phyloP scores from a whole-genome alignment of 2,329 filamentous ascomycete genomes.

The Penicillium sp. region DNA sequence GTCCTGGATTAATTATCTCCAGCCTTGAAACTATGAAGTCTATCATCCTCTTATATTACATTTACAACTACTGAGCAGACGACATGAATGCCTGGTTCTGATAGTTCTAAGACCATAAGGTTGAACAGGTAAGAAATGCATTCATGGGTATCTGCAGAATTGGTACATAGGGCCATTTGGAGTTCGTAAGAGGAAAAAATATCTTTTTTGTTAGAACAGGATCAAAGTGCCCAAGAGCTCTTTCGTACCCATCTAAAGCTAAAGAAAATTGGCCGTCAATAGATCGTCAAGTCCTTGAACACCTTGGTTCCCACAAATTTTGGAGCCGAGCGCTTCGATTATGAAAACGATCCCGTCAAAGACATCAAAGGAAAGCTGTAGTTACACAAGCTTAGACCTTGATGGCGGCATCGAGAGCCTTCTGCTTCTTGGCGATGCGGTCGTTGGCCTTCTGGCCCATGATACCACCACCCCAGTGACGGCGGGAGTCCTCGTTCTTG shows the following conservation, averaged over 20 bases:
- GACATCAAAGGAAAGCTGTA: slow-evolving; percentile 18
- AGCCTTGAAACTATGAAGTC: neutral
- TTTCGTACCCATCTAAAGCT: slow-evolving; percentile 37
- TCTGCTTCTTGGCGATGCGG: slow-evolving; percentile 80
- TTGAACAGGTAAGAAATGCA: slow-evolving; percentile 36
- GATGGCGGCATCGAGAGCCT: slow-evolving; percentile 90
- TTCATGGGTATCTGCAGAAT: slow-evolving; percentile 44
- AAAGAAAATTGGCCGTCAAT: slow-evolving; percentile 31
- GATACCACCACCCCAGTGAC: slow-evolving; percentile 99
- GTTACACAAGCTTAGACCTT: slow-evolving; percentile 74
- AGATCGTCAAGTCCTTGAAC: slow-evolving; percentile 30
- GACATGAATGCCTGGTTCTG: slow-evolving; percentile 27
- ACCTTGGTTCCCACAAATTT: slow-evolving; percentile 27
- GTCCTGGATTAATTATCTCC: too few species aligned
- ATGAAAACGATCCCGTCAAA: slow-evolving; percentile 27
- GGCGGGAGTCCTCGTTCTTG: slow-evolving; percentile 87
- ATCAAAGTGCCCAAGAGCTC: slow-evolving; percentile 25
- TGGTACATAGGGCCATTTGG: slow-evolving; percentile 31
- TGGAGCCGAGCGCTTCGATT: slow-evolving; percentile 23
- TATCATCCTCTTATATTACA: neutral
- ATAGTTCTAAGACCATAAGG: slow-evolving; percentile 15
- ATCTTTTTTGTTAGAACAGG: slow-evolving; percentile 31
- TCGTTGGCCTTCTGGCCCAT: slow-evolving; percentile 94
- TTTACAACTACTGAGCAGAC: slow-evolving; percentile 13
- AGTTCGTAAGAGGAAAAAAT: slow-evolving; percentile 25